These are phyloP conservation scores for Penicillium janthinellum DNA, from an alignment of 2,329 filamentous ascomycete genomes.

Conservation along the genomic window DNA sequence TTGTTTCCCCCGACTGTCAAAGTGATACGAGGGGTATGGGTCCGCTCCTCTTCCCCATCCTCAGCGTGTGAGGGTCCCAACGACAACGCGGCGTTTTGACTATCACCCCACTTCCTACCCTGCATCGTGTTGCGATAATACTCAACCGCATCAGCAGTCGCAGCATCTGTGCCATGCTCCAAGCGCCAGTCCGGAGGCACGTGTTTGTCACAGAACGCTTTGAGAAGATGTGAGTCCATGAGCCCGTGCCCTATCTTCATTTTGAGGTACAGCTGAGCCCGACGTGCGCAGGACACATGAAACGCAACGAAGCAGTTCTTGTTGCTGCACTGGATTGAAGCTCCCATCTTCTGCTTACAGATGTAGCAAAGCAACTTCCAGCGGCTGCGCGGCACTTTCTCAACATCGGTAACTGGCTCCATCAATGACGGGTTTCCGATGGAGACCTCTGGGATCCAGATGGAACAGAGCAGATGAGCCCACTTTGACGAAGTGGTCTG, in stretches of 20 bases:
- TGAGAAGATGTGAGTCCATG: conserved; percentile 78
- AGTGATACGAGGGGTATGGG: conserved; percentile 52
- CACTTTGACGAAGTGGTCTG: conserved; percentile 95
- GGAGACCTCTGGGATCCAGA: conserved; percentile 98
- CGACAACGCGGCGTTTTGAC: conserved; percentile 77
- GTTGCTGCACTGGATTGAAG: conserved; percentile 97
- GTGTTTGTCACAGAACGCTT: conserved; percentile 95
- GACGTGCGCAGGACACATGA: conserved; percentile 91
- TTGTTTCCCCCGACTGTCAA: conserved; percentile 60
- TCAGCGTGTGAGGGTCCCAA: conserved; percentile 70
- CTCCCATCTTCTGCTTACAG: conserved; percentile 95
- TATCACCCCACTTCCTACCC: conserved; percentile 88
- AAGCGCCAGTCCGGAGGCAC: conserved; percentile 85
- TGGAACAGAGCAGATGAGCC: conserved; percentile 93
- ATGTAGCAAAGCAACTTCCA: conserved; percentile 97
- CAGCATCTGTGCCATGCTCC: conserved; percentile 79
- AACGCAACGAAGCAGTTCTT: conserved; percentile 97
- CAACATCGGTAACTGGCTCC: conserved; percentile 97
- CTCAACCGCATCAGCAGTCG: conserved; percentile 78
- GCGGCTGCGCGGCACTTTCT: conserved; percentile 91
- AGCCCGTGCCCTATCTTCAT: conserved; percentile 93
- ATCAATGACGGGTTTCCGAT: conserved; percentile 96
- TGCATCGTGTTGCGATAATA: conserved; percentile 91
- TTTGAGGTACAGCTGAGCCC: conserved; percentile 83
- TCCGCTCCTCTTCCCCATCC: conserved; percentile 46